Percentiles rank a stretch among this genome's conserved stretches.
Conservation (phyloP, 176 grass and related monocot species). For the Echinochloa phyllopogon region DNA sequence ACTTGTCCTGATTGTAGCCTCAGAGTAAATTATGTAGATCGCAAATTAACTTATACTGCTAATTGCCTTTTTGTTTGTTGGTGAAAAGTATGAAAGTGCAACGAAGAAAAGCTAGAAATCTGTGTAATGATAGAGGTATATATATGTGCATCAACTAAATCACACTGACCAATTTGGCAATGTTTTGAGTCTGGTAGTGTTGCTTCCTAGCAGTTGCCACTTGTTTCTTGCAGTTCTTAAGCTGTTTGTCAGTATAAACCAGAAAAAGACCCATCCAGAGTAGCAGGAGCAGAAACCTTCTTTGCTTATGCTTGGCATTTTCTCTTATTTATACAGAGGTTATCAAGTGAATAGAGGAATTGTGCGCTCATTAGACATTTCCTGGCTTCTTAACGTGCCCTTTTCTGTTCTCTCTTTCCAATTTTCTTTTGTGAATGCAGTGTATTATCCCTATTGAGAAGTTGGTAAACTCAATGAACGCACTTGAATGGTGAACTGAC, state of each 20-base stretch:
- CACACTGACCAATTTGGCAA: neutral
- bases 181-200: neutral
- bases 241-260: conserved; percentile 1
- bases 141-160: conserved; percentile 13
- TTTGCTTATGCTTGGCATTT: neutral
- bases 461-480: neutral
- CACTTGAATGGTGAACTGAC: neutral
- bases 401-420: neutral
- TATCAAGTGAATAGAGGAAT: neutral
- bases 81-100: neutral
- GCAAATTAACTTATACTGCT: conserved; percentile 10
- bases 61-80: conserved; percentile 1
- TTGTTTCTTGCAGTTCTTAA: neutral
- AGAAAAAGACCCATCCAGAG: neutral
- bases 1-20: conserved; percentile 3
- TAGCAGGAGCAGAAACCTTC: neutral
- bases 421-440: neutral
- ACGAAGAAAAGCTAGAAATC: conserved; percentile 2
- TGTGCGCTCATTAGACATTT: neutral
- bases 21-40: conserved; percentile 36
- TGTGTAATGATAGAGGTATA: conserved; percentile 8
- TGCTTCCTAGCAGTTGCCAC: conserved; percentile 3
- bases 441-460: neutral
- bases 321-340: neutral
- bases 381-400: neutral